Base-by-base conservation (phyloP, 139 green algal genomes). In the Closterium sp. region DNA sequence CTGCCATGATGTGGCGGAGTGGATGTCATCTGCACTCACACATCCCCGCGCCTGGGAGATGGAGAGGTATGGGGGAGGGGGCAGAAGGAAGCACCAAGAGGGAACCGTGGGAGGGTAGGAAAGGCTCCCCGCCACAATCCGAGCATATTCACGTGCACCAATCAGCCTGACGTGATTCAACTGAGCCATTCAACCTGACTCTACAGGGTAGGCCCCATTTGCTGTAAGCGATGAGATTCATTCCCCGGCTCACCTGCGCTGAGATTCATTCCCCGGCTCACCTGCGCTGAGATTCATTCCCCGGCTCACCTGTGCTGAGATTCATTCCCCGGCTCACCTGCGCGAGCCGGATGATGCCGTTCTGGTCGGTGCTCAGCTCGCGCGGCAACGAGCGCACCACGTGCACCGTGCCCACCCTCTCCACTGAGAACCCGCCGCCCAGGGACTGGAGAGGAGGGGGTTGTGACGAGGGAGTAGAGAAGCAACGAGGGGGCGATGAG, bases 361-460 rank as follows among this genome's bases (percentile, higher is more conserved):
- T 94, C n/a, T 94, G 92, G 91, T 95, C 93, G 5, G 32, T 86
- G 84, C 91, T 93, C 10, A 95, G 91, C 86, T 94, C 93, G 1
- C 28, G 69, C 4, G 93, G 93, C 36, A 95, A 89, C 23, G 91
- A 94, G 33, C 93, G 88, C 25, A 95, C 91, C 36, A 95, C 64
- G 2, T 66, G 55, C 16, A 84, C 0, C 35, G 25, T 76, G 3
- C 91, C 87, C 23, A 94, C 84, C 5, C 4, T 85, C n/a, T 87
- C 8, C 8, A 93, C 64, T 55, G 92, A 88, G 81, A 92, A 94
- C 33, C 88, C 86, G 12, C 85, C 35, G 8, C 91, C 91, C 28
- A 94, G 89, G 23, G 76, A 34, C 90, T 93, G 85, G 6, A 12
- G 36, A 55, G 36, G 6, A 55, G 36, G 5, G 4, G 36, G 36